Conservation (phyloP, 495 filamentous ascomycete species). For the Chlorociboria aeruginascens region DNA sequence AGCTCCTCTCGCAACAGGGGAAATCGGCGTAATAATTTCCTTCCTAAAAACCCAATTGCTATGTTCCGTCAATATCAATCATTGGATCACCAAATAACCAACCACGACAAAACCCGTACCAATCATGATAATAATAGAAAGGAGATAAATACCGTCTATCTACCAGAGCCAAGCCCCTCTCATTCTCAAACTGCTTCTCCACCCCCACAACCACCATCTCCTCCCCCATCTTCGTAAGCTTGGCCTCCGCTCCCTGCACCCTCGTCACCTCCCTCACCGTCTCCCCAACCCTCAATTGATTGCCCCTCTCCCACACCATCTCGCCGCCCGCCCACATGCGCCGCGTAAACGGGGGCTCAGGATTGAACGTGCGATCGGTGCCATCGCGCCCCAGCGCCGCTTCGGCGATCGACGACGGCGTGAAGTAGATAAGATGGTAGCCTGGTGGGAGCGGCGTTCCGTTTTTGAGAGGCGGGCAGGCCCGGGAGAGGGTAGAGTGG, state of each 20-base stretch:
- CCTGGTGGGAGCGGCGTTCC: slow-evolving; percentile 40
- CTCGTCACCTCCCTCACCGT: slow-evolving; percentile 43
- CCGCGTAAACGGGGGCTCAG: slow-evolving; percentile 44
- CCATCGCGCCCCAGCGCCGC: slow-evolving; percentile 44
- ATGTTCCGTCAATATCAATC: neutral
- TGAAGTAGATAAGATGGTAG: slow-evolving; percentile 52
- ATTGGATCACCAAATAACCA: too few species aligned
- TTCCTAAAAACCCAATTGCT: slow-evolving; percentile 52
- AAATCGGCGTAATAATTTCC: slow-evolving; percentile 22
- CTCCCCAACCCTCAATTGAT: slow-evolving; percentile 39
- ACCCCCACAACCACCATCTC: slow-evolving; percentile 57
- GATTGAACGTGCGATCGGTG: slow-evolving; percentile 47
- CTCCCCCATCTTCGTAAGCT: slow-evolving; percentile 31
- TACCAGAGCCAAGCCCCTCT: slow-evolving; percentile 35
- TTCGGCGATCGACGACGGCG: slow-evolving; percentile 36
- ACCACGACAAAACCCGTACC: too few species aligned
- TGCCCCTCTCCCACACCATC: slow-evolving; percentile 33
- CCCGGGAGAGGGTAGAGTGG: slow-evolving; percentile 37
- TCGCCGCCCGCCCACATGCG: slow-evolving; percentile 62
- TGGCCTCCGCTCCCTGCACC: slow-evolving; percentile 37
- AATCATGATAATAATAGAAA: too few species aligned
- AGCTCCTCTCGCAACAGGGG: slow-evolving; percentile 11
- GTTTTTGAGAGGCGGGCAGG: slow-evolving; percentile 17
- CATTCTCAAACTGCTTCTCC: slow-evolving; percentile 44
- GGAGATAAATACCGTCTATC: slow-evolving; percentile 33